Conservation (phyloP, 768 basidiomycete species). For the Lyophyllum atratum region DNA sequence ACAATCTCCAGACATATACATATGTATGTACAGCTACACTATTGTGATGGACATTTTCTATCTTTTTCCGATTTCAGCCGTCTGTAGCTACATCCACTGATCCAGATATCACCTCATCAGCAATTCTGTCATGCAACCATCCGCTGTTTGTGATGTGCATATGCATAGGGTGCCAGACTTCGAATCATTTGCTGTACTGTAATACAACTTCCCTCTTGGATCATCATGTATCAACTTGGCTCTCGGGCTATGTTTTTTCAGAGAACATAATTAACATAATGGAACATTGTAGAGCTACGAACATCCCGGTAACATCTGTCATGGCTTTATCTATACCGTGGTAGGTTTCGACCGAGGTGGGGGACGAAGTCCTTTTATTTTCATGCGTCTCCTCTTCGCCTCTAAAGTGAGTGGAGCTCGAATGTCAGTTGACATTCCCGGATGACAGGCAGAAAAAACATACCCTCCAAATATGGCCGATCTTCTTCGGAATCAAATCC, state of each 20-base stretch:
- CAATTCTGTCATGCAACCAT: background rate
- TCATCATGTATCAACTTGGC: background rate
- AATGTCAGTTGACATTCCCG: conserved; percentile 15
- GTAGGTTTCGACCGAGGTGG: conserved; percentile 48
- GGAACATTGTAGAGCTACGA: too few relatives aligned
- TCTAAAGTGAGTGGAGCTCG: conserved; percentile 39
- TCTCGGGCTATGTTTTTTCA: too few relatives aligned
- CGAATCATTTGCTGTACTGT: background rate
- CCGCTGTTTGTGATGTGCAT: background rate
- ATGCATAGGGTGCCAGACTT: background rate
- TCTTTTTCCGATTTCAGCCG: background rate
- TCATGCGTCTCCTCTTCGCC: conserved; percentile 74
- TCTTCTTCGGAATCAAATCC: conserved; percentile 81
- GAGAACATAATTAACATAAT: too few relatives aligned
- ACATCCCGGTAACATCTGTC: conserved; percentile 14
- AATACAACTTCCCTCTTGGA: background rate
- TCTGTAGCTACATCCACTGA: background rate
- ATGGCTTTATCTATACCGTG: conserved; percentile 14
- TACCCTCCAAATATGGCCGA: conserved; percentile 76
- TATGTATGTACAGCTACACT: background rate
- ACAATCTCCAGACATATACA: background rate
- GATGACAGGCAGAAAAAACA: conserved; percentile 27
- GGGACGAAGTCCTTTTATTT: conserved; percentile 71
- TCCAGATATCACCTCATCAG: background rate
- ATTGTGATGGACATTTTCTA: conserved; percentile 1